Evolutionary conservation across 2,329 filamentous ascomycete species (phyloP).

Genomic region (Xylaria arbuscula): DNA sequence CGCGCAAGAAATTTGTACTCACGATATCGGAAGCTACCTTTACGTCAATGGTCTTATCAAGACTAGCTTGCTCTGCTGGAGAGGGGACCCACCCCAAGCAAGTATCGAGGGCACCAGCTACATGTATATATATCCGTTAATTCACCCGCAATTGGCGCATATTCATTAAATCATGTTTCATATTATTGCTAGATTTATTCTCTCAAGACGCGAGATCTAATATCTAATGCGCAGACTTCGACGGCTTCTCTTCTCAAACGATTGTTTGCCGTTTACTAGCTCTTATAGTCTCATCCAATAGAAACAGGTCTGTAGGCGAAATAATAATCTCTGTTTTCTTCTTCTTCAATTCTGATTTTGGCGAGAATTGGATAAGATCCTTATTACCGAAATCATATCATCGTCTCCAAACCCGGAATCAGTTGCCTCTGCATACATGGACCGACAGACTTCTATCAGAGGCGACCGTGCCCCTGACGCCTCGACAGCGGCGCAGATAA

Average conservation of each 20-base stretch:
- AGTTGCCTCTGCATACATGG: slow-evolving; percentile 44
- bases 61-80: slow-evolving; percentile 2
- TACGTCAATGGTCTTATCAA: slow-evolving; percentile 17
- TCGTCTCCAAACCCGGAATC: slow-evolving; percentile 42
- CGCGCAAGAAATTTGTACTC: slow-evolving; percentile 16
- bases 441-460: slow-evolving; percentile 40
- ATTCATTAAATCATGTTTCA: not conserved
- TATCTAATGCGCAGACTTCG: not conserved
- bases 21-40: slow-evolving; percentile 30
- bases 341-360: not conserved
- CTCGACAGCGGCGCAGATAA: slow-evolving; percentile 45
- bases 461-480: slow-evolving; percentile 40
- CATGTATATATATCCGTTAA: not conserved
- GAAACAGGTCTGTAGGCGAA: not conserved
- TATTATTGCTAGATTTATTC: not conserved
- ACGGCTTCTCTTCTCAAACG: not conserved
- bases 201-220: not conserved
- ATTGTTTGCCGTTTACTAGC: not conserved
- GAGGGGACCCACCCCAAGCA: not conserved
- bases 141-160: not conserved
- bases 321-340: not conserved
- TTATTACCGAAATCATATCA: slow-evolving; percentile 49
- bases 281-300: not conserved
- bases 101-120: too few species aligned
- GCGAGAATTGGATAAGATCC: slow-evolving; percentile 19